Evolutionary conservation across 2,329 filamentous ascomycete species (phyloP).

Genomic region (Plenodomus tracheiphilus): DNA sequence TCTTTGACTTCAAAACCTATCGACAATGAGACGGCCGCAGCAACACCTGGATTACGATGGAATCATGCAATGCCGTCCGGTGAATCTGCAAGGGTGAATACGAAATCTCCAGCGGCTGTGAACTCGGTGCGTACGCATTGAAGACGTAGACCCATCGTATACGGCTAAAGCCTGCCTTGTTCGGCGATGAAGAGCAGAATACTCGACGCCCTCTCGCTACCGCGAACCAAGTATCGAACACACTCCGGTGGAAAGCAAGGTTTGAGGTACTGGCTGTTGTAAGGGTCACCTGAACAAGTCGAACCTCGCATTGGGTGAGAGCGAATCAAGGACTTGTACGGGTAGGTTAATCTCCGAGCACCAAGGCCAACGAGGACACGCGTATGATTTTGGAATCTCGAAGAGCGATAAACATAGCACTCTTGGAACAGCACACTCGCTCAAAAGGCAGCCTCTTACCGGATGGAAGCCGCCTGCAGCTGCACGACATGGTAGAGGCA

Average conservation of each 20-base stretch:
- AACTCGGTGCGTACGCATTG: too few species aligned
- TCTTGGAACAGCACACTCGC: neutral
- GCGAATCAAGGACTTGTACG: neutral
- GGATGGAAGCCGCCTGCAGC: neutral
- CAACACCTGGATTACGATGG: neutral
- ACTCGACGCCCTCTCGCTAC: constrained; percentile 4
- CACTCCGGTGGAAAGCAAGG: neutral
- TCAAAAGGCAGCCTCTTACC: neutral
- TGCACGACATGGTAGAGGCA: neutral
- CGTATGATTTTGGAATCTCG: neutral
- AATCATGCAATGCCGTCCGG: neutral
- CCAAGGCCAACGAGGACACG: neutral
- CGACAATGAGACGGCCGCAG: too few species aligned
- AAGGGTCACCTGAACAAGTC: constrained; percentile 1
- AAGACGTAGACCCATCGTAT: neutral
- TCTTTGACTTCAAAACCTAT: neutral
- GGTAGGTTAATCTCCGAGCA: neutral
- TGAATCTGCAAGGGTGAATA: neutral
- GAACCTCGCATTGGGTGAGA: neutral
- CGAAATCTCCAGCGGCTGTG: too few species aligned
- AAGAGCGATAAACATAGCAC: neutral
- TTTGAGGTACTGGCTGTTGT: neutral
- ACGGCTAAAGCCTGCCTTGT: neutral
- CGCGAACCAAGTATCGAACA: constrained; percentile 3
- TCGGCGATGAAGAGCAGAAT: neutral